Percentiles rank a stretch among this genome's conserved stretches.
Conservation (phyloP, 2,329 filamentous ascomycete genomes). For the Claviceps arundinis region DNA sequence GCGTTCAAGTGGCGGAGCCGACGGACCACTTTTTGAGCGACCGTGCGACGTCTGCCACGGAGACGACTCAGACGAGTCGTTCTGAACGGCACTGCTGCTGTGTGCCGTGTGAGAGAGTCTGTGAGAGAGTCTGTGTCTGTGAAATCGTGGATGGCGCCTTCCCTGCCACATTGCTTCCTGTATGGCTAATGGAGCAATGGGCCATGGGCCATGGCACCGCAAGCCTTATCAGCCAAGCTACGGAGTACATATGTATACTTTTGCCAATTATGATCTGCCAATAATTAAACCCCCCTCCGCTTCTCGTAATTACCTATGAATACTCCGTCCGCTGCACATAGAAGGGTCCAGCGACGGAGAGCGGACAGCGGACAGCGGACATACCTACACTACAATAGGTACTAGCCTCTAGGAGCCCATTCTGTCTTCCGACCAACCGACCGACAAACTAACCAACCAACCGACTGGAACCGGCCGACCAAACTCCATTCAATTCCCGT, state of each 20-base stretch:
- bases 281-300: too few species aligned
- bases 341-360: too few species aligned
- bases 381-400: neutral
- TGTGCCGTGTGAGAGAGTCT: neutral
- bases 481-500: conserved; percentile 2
- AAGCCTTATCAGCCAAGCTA: conserved; percentile 1
- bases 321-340: too few species aligned
- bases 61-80: neutral
- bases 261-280: neutral
- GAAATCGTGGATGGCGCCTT: neutral
- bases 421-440: neutral
- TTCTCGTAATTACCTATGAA: too few species aligned
- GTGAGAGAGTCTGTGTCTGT: neutral
- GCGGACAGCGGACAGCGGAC: neutral
- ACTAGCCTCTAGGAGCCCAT: neutral
- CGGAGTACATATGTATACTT: neutral
- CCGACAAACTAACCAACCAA: neutral
- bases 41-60: neutral
- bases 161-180: neutral
- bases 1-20: neutral
- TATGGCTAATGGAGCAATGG: too few species aligned
- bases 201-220: too few species aligned
- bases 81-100: neutral
- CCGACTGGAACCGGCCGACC: neutral
- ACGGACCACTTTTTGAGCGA: neutral